These are phyloP conservation scores for Melastoma malabathricum DNA, from an alignment of 345 rosid genomes.

Conservation along the genomic window DNA sequence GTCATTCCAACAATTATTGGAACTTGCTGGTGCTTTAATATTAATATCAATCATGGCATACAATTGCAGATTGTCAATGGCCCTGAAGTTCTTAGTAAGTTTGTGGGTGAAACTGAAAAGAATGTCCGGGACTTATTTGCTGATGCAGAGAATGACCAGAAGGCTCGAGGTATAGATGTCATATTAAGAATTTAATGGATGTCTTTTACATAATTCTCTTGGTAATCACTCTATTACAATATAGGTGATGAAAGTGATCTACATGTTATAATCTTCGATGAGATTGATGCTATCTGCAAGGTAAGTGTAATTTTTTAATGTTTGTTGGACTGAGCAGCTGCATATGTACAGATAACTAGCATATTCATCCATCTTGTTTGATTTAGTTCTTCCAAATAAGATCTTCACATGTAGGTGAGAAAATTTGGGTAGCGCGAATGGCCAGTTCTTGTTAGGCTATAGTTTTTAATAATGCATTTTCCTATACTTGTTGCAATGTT, in stretches of 20 bases:
- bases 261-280: slow-evolving; percentile 97
- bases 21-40: no score
- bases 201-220: not conserved
- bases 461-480: not conserved
- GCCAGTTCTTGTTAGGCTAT: no score
- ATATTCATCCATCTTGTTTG: not conserved
- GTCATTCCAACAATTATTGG: no score
- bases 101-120: slow-evolving; percentile 98
- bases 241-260: slow-evolving; percentile 91
- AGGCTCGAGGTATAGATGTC: slow-evolving; percentile 45
- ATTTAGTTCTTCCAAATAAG: no score
- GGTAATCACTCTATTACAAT: slow-evolving; percentile 8
- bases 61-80: slow-evolving; percentile 74
- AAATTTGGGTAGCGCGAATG: no score
- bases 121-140: slow-evolving; percentile 89
- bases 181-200: slow-evolving; percentile 3
- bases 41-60: slow-evolving; percentile 10
- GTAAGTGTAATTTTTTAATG: slow-evolving; percentile 20
- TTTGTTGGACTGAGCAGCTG: not conserved
- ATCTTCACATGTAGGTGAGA: no score
- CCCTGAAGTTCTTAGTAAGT: slow-evolving; percentile 96
- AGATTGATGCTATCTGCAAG: slow-evolving; percentile 99
- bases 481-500: no score
- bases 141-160: slow-evolving; percentile 97
- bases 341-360: not conserved